Base-by-base conservation (phyloP, 1,284 basidiomycete species). In the Termitomyces sp. region DNA sequence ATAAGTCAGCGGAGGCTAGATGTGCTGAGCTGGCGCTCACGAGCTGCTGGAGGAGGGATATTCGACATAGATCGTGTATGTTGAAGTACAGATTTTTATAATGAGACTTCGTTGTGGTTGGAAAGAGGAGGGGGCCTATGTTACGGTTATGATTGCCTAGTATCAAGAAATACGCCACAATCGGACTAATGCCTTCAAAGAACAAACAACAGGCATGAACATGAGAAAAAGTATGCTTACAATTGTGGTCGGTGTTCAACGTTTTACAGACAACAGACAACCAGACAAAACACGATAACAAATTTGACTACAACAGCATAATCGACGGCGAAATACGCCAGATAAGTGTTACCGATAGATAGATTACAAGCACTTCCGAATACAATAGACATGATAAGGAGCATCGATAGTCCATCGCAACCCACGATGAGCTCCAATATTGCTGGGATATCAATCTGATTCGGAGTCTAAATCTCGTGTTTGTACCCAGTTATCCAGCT, bases 401-500 rank as follows among this genome's bases (percentile, higher is more conserved):
- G n/a, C 31, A 34, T 34, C 15, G 7, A 12, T 39, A 26, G 24
- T 28, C 24, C 5, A 39, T 1, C 3, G 15, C n/a, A 21, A n/a
- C 21, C 24, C 31, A 19, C 31, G 17, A 24, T 45, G 6, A 8
- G 19, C n/a, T 42, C n/a, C 2, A 1, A 33, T 13, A 26, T 33
- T n/a, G 19, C 15, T 19, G 5, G 1, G 5, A 24, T 17, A 41
- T 41, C 30, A 50, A 46, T 55, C 53, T 4, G 52, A 60, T 17
- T 61, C 58, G 0, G 59, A 60, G 42, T 60, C 54, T 9, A 42
- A 21, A 26, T 57, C 57, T 24, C 57, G 54, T 48, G 52, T 63
- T 41, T 53, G 55, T 6, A 61, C 57, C 65, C 68, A 72, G 33
- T 61, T 58, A 56, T 81, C 79, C 7, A 81, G 66, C 60, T 67